Conservation (phyloP, 306 rosid genomes). For the Canavalia ensiformis region DNA sequence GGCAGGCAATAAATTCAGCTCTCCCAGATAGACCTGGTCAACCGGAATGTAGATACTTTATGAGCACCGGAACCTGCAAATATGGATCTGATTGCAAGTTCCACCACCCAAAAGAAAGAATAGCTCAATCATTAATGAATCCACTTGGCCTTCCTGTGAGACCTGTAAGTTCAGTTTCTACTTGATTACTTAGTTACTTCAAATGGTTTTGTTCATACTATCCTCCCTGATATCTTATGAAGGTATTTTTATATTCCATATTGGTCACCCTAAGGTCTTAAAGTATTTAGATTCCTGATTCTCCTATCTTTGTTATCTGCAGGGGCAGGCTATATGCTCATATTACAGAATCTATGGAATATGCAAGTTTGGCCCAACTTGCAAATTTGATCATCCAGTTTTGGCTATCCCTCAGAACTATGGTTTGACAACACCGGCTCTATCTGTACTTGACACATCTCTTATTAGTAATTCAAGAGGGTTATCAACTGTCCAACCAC, state of each 20-base stretch:
- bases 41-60: conserved; percentile 87
- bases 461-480: conserved; percentile 59
- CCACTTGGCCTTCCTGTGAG: conserved; percentile 84
- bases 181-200: conserved; percentile 20
- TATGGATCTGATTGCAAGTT: conserved; percentile 91
- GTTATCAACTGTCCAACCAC: conserved; percentile 50
- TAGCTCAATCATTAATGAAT: conserved; percentile 61
- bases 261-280: background rate
- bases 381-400: conserved; percentile 86
- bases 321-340: conserved; percentile 89
- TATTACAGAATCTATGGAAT: conserved; percentile 76
- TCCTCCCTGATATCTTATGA: background rate
- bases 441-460: conserved; percentile 61
- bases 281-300: conserved; percentile 36
- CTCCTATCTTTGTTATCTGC: conserved; percentile 49
- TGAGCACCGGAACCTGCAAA: conserved; percentile 90
- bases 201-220: conserved; percentile 20
- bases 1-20: conserved; percentile 59
- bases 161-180: conserved; percentile 74
- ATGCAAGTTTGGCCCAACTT: conserved; percentile 95
- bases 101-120: conserved; percentile 88
- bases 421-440: conserved; percentile 55
- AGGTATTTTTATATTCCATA: background rate
- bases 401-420: conserved; percentile 68
- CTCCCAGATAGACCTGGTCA: conserved; percentile 91